Conservation (phyloP, 768 basidiomycete species). For the Suillus lakei region DNA sequence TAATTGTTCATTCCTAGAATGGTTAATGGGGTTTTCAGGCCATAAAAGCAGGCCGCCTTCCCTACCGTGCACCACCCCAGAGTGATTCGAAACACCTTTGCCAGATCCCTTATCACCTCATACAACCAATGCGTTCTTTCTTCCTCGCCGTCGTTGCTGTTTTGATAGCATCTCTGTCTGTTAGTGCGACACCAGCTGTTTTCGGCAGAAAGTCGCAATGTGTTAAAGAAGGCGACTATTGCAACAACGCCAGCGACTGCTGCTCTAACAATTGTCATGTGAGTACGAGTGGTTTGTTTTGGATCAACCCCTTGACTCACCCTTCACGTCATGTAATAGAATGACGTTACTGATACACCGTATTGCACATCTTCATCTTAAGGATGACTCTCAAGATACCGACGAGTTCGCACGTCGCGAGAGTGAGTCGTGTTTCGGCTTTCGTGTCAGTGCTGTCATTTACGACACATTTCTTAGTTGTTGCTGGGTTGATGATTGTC, state of each 20-base stretch:
- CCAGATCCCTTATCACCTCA: neutral
- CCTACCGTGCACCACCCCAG: neutral
- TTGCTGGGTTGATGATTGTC: neutral
- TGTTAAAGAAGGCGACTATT: neutral
- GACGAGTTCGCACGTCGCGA: neutral
- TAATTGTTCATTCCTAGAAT: neutral
- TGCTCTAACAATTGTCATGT: neutral
- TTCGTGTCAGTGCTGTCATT: neutral
- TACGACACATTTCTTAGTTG: neutral
- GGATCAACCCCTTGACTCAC: neutral
- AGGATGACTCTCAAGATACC: neutral
- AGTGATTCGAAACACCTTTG: neutral
- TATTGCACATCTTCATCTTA: neutral
- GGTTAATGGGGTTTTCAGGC: neutral
- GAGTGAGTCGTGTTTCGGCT: neutral
- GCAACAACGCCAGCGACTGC: neutral
- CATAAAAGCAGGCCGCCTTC: neutral
- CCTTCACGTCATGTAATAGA: neutral
- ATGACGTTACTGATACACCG: neutral
- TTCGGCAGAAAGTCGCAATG: neutral
- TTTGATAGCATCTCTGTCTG: neutral
- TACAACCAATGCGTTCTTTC: neutral
- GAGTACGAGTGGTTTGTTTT: neutral
- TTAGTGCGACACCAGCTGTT: neutral
- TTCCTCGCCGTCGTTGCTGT: neutral